Base-by-base conservation (phyloP, 129 eudicot genomes). In the Arctium minus region DNA sequence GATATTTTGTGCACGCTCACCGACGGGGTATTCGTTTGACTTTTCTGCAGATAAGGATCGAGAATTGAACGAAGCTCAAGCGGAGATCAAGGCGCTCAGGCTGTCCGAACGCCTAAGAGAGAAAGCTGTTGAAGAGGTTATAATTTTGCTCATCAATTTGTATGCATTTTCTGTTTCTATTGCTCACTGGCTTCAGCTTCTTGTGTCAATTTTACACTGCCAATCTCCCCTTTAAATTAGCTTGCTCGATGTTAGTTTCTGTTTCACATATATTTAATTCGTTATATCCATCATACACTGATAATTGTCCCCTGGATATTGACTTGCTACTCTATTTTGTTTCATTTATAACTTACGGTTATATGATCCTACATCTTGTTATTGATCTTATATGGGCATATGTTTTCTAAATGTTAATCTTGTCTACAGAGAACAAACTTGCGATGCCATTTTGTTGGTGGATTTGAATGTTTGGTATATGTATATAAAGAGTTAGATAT, bases 61-160 rank as follows among this genome's bases (percentile, higher is more conserved):
- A 72, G 98, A 92, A 70, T 74, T 94, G 81, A 86, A 82, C 27
- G 98, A 94, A 79, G 98, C 98, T 3, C 94, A 90, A 22, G 92
- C 94, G 7, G 93, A 94, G 92, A 94, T 92, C 92, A 94, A 86
- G 91, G 97, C 97, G n/a, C 84, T 94, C 31, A 89, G 40, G 89
- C 79, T 90, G 30, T 94, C 98, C 1, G 98, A 94, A 80, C 89
- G 98, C 6, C 88, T 90, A 10, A 81, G 95, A 9, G 98, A 94
- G 73, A 94, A 94, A 81, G 98, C 98, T 42, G 95, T 92, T 62
- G 98, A 94, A 89, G 98, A 94, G 98, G 98, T 94, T 87, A 70
- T 74, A 6, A 5, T 50, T 62, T 76, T 56, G 0, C 30, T 46
- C n/a, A 39, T 39, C 11, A 50, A 5, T 75, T 69, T 10, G 15